A percentile compares a stretch with the other conserved stretches of the same genome.
phyloP scores from a whole-genome alignment of 345 rosid genomes.

The Stellera chamaejasme region DNA sequence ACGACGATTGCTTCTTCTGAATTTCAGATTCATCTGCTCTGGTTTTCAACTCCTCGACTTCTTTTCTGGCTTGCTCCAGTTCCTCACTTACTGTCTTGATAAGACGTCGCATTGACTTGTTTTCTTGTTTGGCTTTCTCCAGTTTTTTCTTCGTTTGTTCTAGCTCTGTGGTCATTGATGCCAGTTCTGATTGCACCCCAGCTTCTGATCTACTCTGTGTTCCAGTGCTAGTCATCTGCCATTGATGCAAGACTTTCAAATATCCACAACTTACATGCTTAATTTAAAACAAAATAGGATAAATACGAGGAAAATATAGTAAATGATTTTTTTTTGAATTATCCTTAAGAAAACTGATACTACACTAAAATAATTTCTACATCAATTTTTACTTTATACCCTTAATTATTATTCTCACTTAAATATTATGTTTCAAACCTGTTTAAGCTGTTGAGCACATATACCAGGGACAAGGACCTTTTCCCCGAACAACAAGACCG shows the following conservation, averaged over 20 bases:
- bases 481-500: constrained; percentile 60
- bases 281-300: too few species aligned
- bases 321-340: too few species aligned
- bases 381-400: too few species aligned
- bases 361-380: too few species aligned
- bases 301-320: too few species aligned
- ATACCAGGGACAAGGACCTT: constrained; percentile 51
- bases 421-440: constrained; percentile 22
- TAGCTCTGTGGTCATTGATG: constrained; percentile 36
- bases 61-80: constrained; percentile 35
- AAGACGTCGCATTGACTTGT: constrained; percentile 21
- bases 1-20: too few species aligned
- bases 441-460: constrained; percentile 36
- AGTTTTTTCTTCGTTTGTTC: constrained; percentile 46
- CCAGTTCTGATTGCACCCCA: constrained; percentile 19
- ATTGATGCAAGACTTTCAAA: too few species aligned
- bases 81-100: constrained; percentile 38
- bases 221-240: not conserved
- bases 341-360: too few species aligned
- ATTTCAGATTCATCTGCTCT: not conserved
- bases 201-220: constrained; percentile 9
- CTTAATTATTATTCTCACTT: too few species aligned
- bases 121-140: constrained; percentile 36
- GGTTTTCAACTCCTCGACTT: constrained; percentile 29
- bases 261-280: too few species aligned